A percentile compares a stretch with the other conserved stretches of the same genome.
Conservation (phyloP, 495 filamentous ascomycete species). For the Acidiella bohemica region DNA sequence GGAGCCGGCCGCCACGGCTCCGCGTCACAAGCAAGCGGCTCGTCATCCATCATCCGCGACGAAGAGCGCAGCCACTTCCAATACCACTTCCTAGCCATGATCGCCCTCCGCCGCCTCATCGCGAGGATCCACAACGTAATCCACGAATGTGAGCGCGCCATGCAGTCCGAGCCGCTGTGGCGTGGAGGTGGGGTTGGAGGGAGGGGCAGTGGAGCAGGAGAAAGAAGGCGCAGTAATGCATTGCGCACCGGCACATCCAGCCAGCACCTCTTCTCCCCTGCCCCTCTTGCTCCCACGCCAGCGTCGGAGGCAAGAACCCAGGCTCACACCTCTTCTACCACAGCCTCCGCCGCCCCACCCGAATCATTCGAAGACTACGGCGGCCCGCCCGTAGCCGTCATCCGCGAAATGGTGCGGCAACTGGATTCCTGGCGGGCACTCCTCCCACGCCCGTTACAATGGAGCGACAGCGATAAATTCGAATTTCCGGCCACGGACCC, state of each 20-base stretch:
- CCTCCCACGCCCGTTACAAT: constrained; percentile 39
- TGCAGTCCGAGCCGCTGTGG: constrained; percentile 11
- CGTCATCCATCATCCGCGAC: not conserved
- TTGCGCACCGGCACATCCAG: no score
- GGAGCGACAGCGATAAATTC: constrained; percentile 38
- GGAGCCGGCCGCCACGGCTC: no score
- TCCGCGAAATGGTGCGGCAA: constrained; percentile 37
- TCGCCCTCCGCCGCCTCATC: constrained; percentile 41
- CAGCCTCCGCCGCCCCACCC: constrained; percentile 5
- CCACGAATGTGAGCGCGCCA: constrained; percentile 33
- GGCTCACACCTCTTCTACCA: not conserved
- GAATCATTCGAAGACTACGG: constrained; percentile 19
- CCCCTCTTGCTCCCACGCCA: no score
- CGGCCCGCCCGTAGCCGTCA: constrained; percentile 27
- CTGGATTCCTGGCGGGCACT: constrained; percentile 43
- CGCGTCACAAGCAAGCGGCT: no score
- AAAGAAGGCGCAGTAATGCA: no score
- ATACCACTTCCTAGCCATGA: constrained; percentile 44
- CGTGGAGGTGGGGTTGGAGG: not conserved
- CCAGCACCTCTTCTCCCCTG: no score
- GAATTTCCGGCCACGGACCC: constrained; percentile 23
- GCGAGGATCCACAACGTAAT: constrained; percentile 38
- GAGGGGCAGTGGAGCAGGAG: not conserved
- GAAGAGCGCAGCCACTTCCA: constrained; percentile 31
- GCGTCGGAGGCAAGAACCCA: no score